Conservation (phyloP, 257 asterid species). For the Orobanche coerulescens region DNA sequence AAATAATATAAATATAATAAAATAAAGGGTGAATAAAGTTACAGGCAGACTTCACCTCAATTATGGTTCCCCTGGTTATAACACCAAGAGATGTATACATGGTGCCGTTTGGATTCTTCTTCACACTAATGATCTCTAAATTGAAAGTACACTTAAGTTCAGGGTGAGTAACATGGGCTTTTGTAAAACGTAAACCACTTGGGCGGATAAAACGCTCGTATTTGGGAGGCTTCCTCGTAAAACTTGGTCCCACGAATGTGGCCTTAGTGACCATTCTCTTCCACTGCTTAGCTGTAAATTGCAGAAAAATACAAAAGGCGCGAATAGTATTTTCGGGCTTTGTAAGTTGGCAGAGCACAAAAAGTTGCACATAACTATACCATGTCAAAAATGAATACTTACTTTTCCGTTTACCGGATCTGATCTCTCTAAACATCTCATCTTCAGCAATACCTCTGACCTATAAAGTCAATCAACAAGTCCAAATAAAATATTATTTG, state of each 20-base stretch:
- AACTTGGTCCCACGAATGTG: constrained; percentile 84
- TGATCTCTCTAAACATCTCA: constrained; percentile 93
- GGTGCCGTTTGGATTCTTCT: constrained; percentile 93
- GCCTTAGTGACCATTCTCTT: constrained; percentile 98
- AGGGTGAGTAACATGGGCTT: constrained; percentile 96
- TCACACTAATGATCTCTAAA: constrained; percentile 86
- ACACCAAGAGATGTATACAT: constrained; percentile 97
- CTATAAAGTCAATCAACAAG: constrained; percentile 30
- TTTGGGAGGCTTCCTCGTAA: constrained; percentile 95
- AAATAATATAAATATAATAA: background rate
- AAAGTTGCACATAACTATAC: background rate
- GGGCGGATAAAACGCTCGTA: constrained; percentile 97
- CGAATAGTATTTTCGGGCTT: background rate
- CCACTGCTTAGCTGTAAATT: constrained; percentile 86
- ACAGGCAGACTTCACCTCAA: constrained; percentile 49
- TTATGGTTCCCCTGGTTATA: constrained; percentile 77
- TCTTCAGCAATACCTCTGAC: constrained; percentile 98
- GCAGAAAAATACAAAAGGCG: background rate
- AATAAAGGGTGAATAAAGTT: background rate
- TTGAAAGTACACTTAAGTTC: constrained; percentile 90
- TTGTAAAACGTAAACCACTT: constrained; percentile 76
- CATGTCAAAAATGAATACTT: constrained; percentile 32
- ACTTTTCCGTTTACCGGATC: constrained; percentile 94
- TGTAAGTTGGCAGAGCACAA: background rate
- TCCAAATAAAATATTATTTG: constrained; percentile 5